phyloP scores from a whole-genome alignment of 768 basidiomycete species.

The Psilocybe cyanescens region DNA sequence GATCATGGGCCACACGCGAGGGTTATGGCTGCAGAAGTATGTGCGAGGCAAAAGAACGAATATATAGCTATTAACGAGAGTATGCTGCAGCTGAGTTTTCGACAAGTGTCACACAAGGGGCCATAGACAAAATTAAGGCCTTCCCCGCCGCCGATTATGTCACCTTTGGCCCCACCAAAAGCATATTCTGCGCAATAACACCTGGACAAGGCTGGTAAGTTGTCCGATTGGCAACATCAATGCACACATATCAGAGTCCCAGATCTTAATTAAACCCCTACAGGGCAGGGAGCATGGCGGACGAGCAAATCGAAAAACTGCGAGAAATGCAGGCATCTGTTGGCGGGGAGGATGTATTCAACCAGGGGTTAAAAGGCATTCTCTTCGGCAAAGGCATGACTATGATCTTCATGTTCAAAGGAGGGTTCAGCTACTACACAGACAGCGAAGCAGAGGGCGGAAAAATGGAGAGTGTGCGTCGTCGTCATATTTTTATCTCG shows the following conservation, averaged over 20 bases:
- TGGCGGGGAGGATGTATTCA: neutral
- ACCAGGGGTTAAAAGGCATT: neutral
- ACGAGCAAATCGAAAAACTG: neutral
- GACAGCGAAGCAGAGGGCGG: slow-evolving; percentile 6
- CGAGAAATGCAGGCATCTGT: neutral
- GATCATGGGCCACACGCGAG: slow-evolving; percentile 6
- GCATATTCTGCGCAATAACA: neutral
- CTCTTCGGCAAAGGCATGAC: slow-evolving; percentile 7
- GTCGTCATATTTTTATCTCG: neutral
- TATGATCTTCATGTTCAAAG: slow-evolving; percentile 7
- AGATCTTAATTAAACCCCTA: neutral
- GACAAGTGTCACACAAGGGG: neutral
- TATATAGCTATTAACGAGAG: neutral
- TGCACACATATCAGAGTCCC: neutral
- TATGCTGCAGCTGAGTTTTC: slow-evolving; percentile 5
- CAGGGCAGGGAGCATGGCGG: slow-evolving; percentile 1
- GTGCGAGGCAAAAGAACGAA: neutral
- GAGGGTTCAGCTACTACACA: slow-evolving; percentile 2
- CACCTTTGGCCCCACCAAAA: slow-evolving; percentile 8
- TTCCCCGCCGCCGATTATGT: slow-evolving; percentile 3
- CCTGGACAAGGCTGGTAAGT: neutral
- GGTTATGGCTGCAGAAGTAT: neutral
- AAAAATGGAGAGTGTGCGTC: slow-evolving; percentile 4
- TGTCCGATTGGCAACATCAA: too few species aligned
- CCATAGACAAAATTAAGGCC: neutral